These are phyloP conservation scores for Botrytis hyacinthi DNA, from an alignment of 2,329 filamentous ascomycete genomes.

Conservation along the genomic window DNA sequence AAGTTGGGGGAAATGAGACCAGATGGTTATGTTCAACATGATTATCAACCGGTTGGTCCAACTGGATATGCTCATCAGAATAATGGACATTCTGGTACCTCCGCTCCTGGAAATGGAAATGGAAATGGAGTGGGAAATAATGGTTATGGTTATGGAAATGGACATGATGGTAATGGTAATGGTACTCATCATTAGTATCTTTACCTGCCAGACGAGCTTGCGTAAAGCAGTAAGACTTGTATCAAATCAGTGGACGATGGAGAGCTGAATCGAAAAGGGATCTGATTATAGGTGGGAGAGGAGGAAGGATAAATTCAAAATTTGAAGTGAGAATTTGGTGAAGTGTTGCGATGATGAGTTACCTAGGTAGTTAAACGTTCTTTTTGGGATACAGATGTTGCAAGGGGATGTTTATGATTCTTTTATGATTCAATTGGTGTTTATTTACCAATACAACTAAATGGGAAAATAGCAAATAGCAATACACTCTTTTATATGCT, in stretches of 20 bases:
- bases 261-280: neutral
- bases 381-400: neutral
- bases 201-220: neutral
- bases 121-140: neutral
- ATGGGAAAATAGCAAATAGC: neutral
- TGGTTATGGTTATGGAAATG: neutral
- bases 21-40: neutral
- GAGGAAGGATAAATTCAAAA: neutral
- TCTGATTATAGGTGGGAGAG: neutral
- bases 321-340: neutral
- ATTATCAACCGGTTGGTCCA: neutral
- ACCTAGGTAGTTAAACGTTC: neutral
- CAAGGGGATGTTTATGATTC: constrained; percentile 4
- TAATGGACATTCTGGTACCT: neutral
- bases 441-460: neutral
- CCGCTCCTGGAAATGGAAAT: constrained; percentile 1
- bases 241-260: neutral
- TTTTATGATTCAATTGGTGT: neutral
- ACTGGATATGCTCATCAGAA: neutral
- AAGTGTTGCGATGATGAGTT: neutral
- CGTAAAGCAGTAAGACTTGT: neutral
- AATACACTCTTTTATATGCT: constrained; percentile 3
- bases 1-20: neutral
- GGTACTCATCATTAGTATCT: neutral
- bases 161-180: neutral